A percentile compares a stretch with the other conserved stretches of the same genome.
phyloP scores from a whole-genome alignment of 1,284 basidiomycete genomes.

The Pisolithus thermaeus region DNA sequence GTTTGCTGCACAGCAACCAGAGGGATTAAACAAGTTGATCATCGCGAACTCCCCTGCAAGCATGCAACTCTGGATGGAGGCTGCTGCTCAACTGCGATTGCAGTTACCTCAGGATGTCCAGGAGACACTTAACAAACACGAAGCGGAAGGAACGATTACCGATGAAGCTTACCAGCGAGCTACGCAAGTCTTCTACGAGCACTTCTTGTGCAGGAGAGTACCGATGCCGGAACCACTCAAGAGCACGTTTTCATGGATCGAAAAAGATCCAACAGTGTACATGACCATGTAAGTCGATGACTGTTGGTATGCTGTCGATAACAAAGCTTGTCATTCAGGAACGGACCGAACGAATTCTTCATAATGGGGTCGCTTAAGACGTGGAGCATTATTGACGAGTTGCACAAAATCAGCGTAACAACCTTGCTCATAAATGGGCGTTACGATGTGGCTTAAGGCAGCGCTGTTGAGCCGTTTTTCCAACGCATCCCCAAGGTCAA shows the following conservation, averaged over 20 bases:
- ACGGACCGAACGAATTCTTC: slow-evolving; percentile 47
- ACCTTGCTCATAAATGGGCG: slow-evolving; percentile 49
- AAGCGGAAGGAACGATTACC: slow-evolving; percentile 41
- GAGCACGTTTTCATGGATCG: slow-evolving; percentile 23
- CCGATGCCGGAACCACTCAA: slow-evolving; percentile 37
- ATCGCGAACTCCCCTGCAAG: slow-evolving; percentile 36
- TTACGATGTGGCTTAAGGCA: slow-evolving; percentile 47
- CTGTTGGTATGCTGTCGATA: slow-evolving; percentile 1
- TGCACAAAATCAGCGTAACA: slow-evolving; percentile 40
- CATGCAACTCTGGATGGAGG: slow-evolving; percentile 34
- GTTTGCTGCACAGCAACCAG: slow-evolving; percentile 34
- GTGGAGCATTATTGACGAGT: slow-evolving; percentile 41
- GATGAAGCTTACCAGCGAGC: slow-evolving; percentile 42
- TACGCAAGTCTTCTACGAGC: slow-evolving; percentile 36
- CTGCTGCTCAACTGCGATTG: slow-evolving; percentile 27
- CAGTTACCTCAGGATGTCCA: slow-evolving; percentile 39
- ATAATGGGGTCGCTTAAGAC: slow-evolving; percentile 43
- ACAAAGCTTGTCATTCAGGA: slow-evolving; percentile 29
- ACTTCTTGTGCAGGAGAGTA: slow-evolving; percentile 40
- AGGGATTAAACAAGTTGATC: slow-evolving; percentile 38
- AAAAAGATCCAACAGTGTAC: slow-evolving; percentile 46
- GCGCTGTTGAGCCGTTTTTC: slow-evolving; percentile 40
- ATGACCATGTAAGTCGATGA: slow-evolving; percentile 35
- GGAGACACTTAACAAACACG: slow-evolving; percentile 41
- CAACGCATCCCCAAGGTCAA: slow-evolving; percentile 37